Evolutionary conservation across 257 asterid species (phyloP), one percentile per base, ranked within the genome.

Genomic region (Nicotiana otophora): DNA sequence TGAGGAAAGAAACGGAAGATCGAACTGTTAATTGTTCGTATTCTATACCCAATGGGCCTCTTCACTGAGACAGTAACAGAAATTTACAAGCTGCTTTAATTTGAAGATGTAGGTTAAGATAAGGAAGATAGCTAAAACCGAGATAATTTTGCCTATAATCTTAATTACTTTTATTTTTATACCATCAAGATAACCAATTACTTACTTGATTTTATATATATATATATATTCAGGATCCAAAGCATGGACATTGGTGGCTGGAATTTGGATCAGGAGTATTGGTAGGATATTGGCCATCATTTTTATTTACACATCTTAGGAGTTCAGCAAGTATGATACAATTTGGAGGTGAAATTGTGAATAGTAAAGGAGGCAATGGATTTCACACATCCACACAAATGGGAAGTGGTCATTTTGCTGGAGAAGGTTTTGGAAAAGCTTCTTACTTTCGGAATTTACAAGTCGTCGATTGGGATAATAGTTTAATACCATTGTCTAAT

Each of bases 371-470:
- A 30, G 64, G 58, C 1, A 83, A 84, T 7, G 91, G 91, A 26
- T 83, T 46, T 10, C 93, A 90, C 80, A 90, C 93, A 15, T 82
- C 90, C 2, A 90, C 93, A 10, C 93, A 90, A 84, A 90, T 90
- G 93, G 93, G 93, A 19, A 90, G 90, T 83, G 93, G 93, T 2
- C 93, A 90, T 90, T 90, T 90, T 83, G 86, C 93, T 4, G 82
- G 84, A 10, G 88, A 88, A 88, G 93, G 93, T 4, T 90, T 88
- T 30, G 88, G 88, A 6, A 90, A 88, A 85, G 90, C 93, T 5
- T 88, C 93, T 1, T 90, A 90, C 79, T 90, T 90, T 39, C 20
- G 93, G 10, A 90, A 90, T 83, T 53, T 90, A 17, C 91, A 90
- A 63, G 86, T 88, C 7, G 93, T 90, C 0, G 93, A 90, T 85